Evolutionary conservation across 164 flowering plant genomes (phyloP).

Genomic region (Tetrastigma voinierianum): DNA sequence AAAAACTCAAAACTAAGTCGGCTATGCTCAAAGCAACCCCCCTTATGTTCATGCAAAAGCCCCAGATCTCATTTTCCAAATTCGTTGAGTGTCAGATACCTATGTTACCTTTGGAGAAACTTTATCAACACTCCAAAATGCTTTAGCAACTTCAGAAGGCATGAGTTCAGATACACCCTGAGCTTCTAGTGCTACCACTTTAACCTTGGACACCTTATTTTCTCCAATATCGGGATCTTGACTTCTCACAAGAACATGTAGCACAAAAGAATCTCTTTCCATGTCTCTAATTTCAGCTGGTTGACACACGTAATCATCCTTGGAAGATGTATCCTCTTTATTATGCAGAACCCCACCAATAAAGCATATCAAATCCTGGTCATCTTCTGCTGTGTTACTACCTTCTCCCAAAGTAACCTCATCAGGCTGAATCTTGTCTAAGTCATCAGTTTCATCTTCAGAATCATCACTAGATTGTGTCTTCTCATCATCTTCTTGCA

Average conservation of each 20-base stretch:
- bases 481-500: slow-evolving; percentile 56
- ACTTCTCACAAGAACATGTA: slow-evolving; percentile 58
- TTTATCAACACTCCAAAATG: slow-evolving; percentile 68
- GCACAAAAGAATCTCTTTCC: slow-evolving; percentile 73
- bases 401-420: slow-evolving; percentile 42
- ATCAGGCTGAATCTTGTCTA: slow-evolving; percentile 55
- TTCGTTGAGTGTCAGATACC: background rate
- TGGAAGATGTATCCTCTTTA: slow-evolving; percentile 58
- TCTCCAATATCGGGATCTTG: slow-evolving; percentile 44
- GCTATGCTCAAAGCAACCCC: background rate
- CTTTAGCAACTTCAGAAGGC: slow-evolving; percentile 92
- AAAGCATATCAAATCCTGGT: slow-evolving; percentile 40
- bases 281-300: slow-evolving; percentile 75
- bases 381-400: slow-evolving; percentile 45
- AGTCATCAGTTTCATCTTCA: slow-evolving; percentile 43
- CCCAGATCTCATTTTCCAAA: background rate
- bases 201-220: slow-evolving; percentile 41
- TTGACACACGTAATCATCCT: slow-evolving; percentile 64
- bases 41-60: background rate
- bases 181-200: slow-evolving; percentile 69
- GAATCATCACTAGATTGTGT: slow-evolving; percentile 36
- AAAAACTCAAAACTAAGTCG: no score
- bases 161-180: slow-evolving; percentile 80
- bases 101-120: slow-evolving; percentile 72
- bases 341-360: slow-evolving; percentile 85